A percentile compares a stretch with the other conserved stretches of the same genome.
These are phyloP conservation scores for Stephania cephalantha DNA, from an alignment of 164 flowering plant species.

Conservation along the genomic window DNA sequence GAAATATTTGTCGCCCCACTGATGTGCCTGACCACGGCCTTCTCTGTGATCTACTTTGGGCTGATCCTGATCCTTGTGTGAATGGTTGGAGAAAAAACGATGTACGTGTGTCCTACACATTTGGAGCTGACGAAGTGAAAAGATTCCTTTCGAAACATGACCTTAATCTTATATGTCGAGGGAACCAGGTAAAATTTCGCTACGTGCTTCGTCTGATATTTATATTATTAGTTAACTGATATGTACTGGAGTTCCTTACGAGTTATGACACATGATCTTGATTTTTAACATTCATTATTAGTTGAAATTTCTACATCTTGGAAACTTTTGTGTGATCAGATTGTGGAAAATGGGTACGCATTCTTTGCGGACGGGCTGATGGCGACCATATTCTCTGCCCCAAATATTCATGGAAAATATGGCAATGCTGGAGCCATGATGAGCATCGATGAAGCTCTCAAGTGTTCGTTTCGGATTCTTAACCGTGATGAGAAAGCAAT, in stretches of 20 bases:
- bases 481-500: conserved; percentile 13
- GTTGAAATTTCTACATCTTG: too few relatives aligned
- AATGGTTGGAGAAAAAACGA: conserved; percentile 66
- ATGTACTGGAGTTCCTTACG: too few relatives aligned
- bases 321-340: too few relatives aligned
- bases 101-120: conserved; percentile 53
- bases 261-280: too few relatives aligned
- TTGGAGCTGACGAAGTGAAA: conserved; percentile 51
- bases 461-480: conserved; percentile 54
- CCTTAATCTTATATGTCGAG: conserved; percentile 60
- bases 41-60: conserved; percentile 59
- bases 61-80: conserved; percentile 55
- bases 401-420: too few relatives aligned
- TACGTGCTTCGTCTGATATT: neutral
- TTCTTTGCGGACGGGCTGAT: conserved; percentile 50
- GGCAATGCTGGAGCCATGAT: conserved; percentile 9
- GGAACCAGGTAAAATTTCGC: conserved; percentile 44
- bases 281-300: too few relatives aligned
- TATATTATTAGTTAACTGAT: neutral
- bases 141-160: conserved; percentile 58
- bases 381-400: conserved; percentile 30
- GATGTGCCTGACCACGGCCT: conserved; percentile 70
- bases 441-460: conserved; percentile 49
- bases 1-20: conserved; percentile 55
- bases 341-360: conserved; percentile 58